Base-by-base conservation (phyloP, 2,329 filamentous ascomycete genomes). In the Cladosporium austrohemisphaericum region DNA sequence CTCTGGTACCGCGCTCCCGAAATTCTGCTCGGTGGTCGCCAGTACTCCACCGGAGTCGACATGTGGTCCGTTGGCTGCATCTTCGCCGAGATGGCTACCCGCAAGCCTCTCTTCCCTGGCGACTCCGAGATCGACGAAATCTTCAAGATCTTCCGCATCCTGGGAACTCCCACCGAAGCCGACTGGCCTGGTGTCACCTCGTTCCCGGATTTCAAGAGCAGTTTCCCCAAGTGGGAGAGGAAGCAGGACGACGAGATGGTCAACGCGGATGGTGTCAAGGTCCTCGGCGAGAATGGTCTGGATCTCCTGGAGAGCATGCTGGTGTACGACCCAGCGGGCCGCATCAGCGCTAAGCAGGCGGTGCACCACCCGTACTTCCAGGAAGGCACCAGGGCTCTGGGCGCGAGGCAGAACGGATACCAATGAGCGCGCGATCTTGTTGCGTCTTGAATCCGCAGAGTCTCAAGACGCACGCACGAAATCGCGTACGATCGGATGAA, bases 1-100 rank as follows among this genome's bases (percentile, higher is more conserved):
- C 77, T 95, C 51, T 95, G 90, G 90, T 95, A 95, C 68, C 85
- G 91, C 54, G 80, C 89, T 7, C 90, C 90, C 1, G 90, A 95
- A 68, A 94, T 95, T 69, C 78, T 95, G 16, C 81, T 95, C 1
- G 90, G 90, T 65, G 89, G 90, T 50, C 84, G 90, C 45, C 89
- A 95, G 68, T 95, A 95, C 73, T 93, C 88, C 11, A 95, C 90
- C 11, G 90, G 90, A 50, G 89, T 95, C 33, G 90, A 95, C 65
- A 95, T 95, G 87, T 95, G 90, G 90, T 93, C 88, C 25, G 84
- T 91, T 41, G 90, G 90, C 54, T 93, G 89, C 69, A 95, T 95
- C 69, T 95, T 95, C 68, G 90, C 91, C 8, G 90, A 95, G 71
- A 95, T 95, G 91, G 94, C 88, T 71, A 95, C 90, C 1, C 82